Evolutionary conservation across 2,329 filamentous ascomycete genomes (phyloP).

Genomic region (Didymella pomorum): DNA sequence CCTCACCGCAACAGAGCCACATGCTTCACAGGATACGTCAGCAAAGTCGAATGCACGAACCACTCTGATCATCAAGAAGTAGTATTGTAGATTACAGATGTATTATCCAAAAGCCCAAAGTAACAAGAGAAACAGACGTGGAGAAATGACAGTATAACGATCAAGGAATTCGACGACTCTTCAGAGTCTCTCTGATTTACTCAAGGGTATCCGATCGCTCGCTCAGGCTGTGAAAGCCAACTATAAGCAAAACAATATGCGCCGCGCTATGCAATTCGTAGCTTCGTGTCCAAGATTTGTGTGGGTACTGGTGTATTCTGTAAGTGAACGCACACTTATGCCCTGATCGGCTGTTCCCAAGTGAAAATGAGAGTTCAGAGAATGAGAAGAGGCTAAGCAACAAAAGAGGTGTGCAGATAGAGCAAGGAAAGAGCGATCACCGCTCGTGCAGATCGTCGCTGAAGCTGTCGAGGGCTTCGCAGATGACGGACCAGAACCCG

Average conservation of each 20-base stretch:
- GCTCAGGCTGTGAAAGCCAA: background rate
- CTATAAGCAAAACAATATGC: conserved; percentile 9
- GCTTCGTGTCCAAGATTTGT: conserved; percentile 11
- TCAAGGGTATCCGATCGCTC: conserved; percentile 5
- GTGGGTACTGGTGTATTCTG: conserved; percentile 11
- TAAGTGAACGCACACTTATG: conserved; percentile 8
- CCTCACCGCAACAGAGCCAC: background rate
- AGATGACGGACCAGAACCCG: conserved; percentile 35
- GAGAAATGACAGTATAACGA: background rate
- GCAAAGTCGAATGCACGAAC: background rate
- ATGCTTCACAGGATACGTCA: background rate
- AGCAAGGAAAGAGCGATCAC: conserved; percentile 2
- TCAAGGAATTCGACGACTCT: background rate
- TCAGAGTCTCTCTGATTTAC: conserved; percentile 2
- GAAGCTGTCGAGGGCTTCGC: conserved; percentile 33
- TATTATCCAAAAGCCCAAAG: background rate
- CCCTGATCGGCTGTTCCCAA: background rate
- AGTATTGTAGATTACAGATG: conserved; percentile 6
- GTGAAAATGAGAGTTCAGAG: background rate
- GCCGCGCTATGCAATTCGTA: conserved; percentile 22
- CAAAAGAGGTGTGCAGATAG: background rate
- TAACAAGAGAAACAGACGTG: background rate
- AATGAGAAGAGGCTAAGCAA: background rate
- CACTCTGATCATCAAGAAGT: background rate
- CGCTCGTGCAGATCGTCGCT: conserved; percentile 22